These are phyloP conservation scores for Epichloe baconii DNA, from an alignment of 2,329 filamentous ascomycete genomes.

Conservation along the genomic window DNA sequence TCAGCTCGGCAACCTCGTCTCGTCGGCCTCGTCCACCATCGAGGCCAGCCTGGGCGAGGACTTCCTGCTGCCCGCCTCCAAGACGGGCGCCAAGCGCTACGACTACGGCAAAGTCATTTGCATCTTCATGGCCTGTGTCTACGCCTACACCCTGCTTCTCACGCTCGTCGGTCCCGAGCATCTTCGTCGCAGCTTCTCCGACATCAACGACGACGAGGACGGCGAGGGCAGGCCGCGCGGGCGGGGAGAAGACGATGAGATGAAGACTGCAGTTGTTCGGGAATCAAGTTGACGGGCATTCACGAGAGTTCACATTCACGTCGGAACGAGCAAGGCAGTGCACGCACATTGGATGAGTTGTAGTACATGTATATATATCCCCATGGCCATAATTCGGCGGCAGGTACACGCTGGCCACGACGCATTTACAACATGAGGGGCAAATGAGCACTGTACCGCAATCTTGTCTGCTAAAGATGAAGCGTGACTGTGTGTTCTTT, in stretches of 20 bases:
- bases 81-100: conserved; percentile 39
- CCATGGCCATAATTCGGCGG: no score
- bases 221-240: not conserved
- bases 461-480: no score
- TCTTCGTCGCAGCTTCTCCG: conserved; percentile 38
- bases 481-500: no score
- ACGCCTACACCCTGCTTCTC: conserved; percentile 44
- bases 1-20: conserved; percentile 65
- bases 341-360: no score
- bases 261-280: not conserved
- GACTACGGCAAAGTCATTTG: conserved; percentile 76
- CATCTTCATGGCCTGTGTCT: conserved; percentile 85
- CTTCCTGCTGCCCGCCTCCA: conserved; percentile 53
- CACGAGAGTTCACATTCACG: no score
- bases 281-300: no score
- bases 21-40: conserved; percentile 58
- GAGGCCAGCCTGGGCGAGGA: conserved; percentile 61
- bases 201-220: conserved; percentile 17
- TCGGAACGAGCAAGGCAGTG: no score
- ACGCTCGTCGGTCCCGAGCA: conserved; percentile 50
- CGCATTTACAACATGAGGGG: no score
- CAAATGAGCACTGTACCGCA: no score
- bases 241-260: conserved; percentile 1
- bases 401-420: no score
- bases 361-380: no score